Base-by-base conservation (phyloP, 805 yeast species). In the Ogataea chonburiensis region DNA sequence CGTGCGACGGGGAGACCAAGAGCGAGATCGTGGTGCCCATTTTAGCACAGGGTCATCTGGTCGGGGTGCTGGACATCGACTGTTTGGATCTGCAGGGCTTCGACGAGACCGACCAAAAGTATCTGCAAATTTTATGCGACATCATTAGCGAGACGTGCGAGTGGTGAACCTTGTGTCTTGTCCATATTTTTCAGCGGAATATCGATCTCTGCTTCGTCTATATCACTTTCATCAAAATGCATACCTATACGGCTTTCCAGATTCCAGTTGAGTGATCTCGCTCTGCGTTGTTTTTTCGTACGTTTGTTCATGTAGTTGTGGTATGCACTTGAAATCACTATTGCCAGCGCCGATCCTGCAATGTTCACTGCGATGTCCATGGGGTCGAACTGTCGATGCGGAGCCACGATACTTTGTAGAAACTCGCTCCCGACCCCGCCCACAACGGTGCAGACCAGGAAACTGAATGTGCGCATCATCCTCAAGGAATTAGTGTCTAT, bases 1-100 rank as follows among this genome's bases (percentile, higher is more conserved):
- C 98, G 0, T 91, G 98, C 63, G 98, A 93, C 63, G 95, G 96
- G 0, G 95, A 81, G 40, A 91, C 98, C 0, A 73, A 82, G 45
- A 84, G 95, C 58, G 98, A 91, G 56, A 84, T 91, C 19, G 98
- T 93, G 14, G 89, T 91, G 2, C 98, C 98, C 0, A 75, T 89
- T 5, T 22, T 60, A 2, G 41, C 38, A 10, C 60, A 63, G 3
- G 73, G 70, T 3, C 52, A 52, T 11, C 63, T 79, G 1, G 50
- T 74, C 13, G 98, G 93, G 5, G 97, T 91, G 5, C 67, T 91
- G 34, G 98, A 93, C 56, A 71, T 91, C 24, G 98, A 91, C 58
- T 86, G 95, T 56, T 58, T 78, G 37, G 74, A 64, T 8, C 56
- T 64, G 27, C 53, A 69, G 7, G 95, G 91, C 0, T 91, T 93